Conservation (phyloP, 2,329 filamentous ascomycete species). For the Colletotrichum sp. region DNA sequence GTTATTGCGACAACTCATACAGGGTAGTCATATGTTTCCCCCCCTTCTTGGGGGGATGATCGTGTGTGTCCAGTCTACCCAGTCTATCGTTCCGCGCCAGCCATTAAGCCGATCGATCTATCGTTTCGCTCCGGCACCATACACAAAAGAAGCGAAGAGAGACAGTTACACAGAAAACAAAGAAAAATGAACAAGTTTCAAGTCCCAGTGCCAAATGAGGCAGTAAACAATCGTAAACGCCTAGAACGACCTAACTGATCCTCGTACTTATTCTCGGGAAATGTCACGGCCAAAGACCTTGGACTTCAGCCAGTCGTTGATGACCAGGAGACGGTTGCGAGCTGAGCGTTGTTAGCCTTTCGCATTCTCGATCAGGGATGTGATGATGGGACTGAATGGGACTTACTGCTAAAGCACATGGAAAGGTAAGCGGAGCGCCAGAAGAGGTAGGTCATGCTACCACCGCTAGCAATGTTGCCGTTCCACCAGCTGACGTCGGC, state of each 20-base stretch:
- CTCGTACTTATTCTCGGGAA: conserved; percentile 77
- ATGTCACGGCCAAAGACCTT: conserved; percentile 97
- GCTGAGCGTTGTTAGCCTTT: conserved; percentile 53
- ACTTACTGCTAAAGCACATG: conserved; percentile 99
- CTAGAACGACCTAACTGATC: conserved; percentile 52
- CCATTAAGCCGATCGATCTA: conserved; percentile 21
- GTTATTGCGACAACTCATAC: conserved; percentile 19
- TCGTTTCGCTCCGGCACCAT: conserved; percentile 19
- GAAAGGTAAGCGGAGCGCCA: conserved; percentile 98
- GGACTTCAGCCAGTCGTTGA: conserved; percentile 96
- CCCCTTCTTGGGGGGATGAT: neutral
- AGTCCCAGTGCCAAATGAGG: conserved; percentile 1
- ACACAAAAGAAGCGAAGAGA: conserved; percentile 11
- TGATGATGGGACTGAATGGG: conserved; percentile 39
- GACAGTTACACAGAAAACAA: neutral
- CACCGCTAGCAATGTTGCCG: conserved; percentile 92
- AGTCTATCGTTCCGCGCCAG: conserved; percentile 18
- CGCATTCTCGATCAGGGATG: neutral
- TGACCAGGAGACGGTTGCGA: conserved; percentile 91
- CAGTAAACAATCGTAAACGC: conserved; percentile 2
- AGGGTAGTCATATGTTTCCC: conserved; percentile 10
- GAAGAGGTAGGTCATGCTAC: conserved; percentile 95
- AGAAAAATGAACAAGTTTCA: conserved; percentile 5
- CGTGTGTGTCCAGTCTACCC: conserved; percentile 15
- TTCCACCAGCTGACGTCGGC: conserved; percentile 98